These are phyloP conservation scores for Aspergillus fumigatiaffinis DNA, from an alignment of 2,329 filamentous ascomycete genomes.

Conservation along the genomic window DNA sequence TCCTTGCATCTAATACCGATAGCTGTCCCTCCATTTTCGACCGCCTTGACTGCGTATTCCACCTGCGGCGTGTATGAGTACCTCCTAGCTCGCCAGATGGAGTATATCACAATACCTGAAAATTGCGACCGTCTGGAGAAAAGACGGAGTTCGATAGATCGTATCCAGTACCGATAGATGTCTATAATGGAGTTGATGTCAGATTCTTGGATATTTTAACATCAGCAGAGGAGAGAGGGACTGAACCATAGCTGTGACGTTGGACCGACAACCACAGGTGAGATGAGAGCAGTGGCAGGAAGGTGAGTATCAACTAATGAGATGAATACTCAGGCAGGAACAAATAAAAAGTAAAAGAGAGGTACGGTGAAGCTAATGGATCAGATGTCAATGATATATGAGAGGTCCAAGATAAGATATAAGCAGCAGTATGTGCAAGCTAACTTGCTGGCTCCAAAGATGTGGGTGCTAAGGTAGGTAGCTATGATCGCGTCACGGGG, in stretches of 20 bases:
- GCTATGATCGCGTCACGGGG: conserved; percentile 22
- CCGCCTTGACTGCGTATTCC: conserved; percentile 97
- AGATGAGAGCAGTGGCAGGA: neutral
- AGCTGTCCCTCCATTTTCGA: conserved; percentile 95
- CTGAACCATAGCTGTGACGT: conserved; percentile 17
- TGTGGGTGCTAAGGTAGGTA: neutral
- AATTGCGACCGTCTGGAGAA: conserved; percentile 97
- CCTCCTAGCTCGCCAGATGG: neutral
- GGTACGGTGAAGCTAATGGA: neutral
- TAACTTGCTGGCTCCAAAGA: neutral
- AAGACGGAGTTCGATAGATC: conserved; percentile 99
- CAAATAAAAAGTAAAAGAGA: neutral
- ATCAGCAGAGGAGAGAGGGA: neutral
- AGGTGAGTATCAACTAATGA: conserved; percentile 4
- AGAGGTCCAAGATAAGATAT: neutral
- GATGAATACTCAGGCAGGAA: neutral
- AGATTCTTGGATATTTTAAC: conserved; percentile 11
- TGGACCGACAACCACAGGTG: conserved; percentile 4
- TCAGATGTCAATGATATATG: neutral
- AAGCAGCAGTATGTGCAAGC: neutral
- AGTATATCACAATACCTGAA: conserved; percentile 62
- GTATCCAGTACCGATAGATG: conserved; percentile 99
- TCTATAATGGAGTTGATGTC: conserved; percentile 52
- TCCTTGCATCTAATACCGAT: conserved; percentile 97
- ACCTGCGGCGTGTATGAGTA: conserved; percentile 45